Base-by-base conservation (phyloP, 352 stramenopile species). In the Phytophthora hybrid region DNA sequence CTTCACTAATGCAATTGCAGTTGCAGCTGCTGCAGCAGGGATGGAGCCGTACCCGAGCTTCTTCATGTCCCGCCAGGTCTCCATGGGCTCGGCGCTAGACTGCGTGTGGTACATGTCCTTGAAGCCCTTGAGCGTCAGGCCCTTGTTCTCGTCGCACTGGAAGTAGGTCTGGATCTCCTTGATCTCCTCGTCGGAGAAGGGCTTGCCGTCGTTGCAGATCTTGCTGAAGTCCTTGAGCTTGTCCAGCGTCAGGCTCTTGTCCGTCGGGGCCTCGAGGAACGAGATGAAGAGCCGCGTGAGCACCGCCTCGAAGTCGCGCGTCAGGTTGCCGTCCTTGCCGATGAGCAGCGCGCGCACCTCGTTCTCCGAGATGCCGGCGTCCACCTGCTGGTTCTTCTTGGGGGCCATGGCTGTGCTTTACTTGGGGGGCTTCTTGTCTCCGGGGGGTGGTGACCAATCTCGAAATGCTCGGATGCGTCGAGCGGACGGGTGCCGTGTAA, bases 41-140 rank as follows among this genome's bases (percentile, higher is more conserved):
- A 10, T 11, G 11, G 13, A 60, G 44, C 78, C 86, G 57, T 80
- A 96, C 86, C 90, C 88, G 21, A 97, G 89, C 78, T 94, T 94
- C 77, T 93, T 91, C 85, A 97, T 88, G 77, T 97, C 90, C 71
- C 89, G 89, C 90, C 90, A 97, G 54, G 90, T 97, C 83, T 97
- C 90, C 78, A 93, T 88, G 16, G 89, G 87, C 79, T 97, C 90
- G 39, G 89, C 89, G 73, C 90, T 96, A 66, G 90, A 95, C 78
- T 97, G 90, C 74, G 90, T 97, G 80, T 95, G 90, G 86, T 97
- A 97, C 88, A 97, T 97, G 72, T 97, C 90, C 80, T 95, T 95
- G 76, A 95, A 97, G 49, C 90, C 90, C 81, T 93, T 93, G 58
- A 95, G 84, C 72, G 90, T 96, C 70, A 96, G 79, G 16, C 88